Evolutionary conservation across 768 basidiomycete genomes (phyloP).

Genomic region (Boletus subparvulus): DNA sequence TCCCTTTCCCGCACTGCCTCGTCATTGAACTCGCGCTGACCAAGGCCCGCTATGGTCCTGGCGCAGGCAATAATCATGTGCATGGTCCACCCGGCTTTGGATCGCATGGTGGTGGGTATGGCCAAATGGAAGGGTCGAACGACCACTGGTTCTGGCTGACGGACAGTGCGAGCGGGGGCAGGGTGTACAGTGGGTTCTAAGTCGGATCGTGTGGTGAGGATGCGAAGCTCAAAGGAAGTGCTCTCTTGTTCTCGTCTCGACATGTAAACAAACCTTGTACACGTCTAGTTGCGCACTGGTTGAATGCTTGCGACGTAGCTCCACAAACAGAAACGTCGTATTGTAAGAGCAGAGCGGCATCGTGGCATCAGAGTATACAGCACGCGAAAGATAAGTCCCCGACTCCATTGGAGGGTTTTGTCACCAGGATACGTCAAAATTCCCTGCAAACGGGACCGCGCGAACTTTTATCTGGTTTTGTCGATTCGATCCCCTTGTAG

Average conservation of each 20-base stretch:
- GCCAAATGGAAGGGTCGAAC: constrained; percentile 17
- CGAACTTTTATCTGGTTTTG: too few species aligned
- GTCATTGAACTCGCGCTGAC: constrained; percentile 14
- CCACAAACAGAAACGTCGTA: neutral
- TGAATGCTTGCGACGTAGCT: neutral
- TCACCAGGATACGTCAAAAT: too few species aligned
- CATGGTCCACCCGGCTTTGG: constrained; percentile 19
- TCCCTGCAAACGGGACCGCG: too few species aligned
- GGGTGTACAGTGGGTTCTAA: neutral
- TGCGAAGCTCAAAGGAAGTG: neutral
- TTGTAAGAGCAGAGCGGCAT: neutral
- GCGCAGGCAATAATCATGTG: constrained; percentile 9
- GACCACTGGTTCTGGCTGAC: constrained; percentile 28
- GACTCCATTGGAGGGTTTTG: too few species aligned
- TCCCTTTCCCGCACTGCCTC: constrained; percentile 4
- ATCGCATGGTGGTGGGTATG: constrained; percentile 15
- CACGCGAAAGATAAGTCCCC: neutral
- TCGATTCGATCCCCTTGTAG: too few species aligned
- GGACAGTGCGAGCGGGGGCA: constrained; percentile 10
- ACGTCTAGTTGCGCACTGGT: neutral
- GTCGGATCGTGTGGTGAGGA: too few species aligned
- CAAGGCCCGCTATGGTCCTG: constrained; percentile 12
- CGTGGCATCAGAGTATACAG: neutral
- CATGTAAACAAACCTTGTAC: neutral
- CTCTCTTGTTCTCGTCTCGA: neutral